phyloP scores from a whole-genome alignment of 495 filamentous ascomycete genomes.

The Alectoria sarmentosa region DNA sequence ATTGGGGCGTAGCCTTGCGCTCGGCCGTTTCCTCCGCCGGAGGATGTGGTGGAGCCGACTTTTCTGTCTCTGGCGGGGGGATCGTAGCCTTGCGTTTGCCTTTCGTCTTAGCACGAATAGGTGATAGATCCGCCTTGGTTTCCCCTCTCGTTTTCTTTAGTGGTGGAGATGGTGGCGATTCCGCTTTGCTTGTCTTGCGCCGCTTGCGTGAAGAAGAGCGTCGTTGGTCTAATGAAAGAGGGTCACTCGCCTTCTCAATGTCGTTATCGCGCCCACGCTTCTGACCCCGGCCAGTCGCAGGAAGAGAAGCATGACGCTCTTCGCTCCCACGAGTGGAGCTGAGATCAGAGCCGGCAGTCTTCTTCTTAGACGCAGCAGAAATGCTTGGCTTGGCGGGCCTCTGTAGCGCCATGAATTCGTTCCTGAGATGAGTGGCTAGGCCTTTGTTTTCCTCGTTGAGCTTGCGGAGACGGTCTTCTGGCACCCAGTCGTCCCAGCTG shows the following conservation, averaged over 20 bases:
- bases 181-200: slow-evolving; percentile 4
- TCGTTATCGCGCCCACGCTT: slow-evolving; percentile 76
- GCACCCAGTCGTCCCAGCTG: slow-evolving; percentile 98
- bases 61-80: not conserved
- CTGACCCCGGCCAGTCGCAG: slow-evolving; percentile 54
- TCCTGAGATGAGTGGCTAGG: slow-evolving; percentile 60
- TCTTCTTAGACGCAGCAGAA: slow-evolving; percentile 47
- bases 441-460: slow-evolving; percentile 90
- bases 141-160: not conserved
- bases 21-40: not conserved
- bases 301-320: slow-evolving; percentile 59
- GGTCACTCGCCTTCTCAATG: slow-evolving; percentile 67
- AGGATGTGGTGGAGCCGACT: not conserved
- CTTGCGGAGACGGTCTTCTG: slow-evolving; percentile 88
- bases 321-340: slow-evolving; percentile 81
- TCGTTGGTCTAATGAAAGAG: slow-evolving; percentile 4
- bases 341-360: slow-evolving; percentile 61
- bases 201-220: slow-evolving; percentile 8
- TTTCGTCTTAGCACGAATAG: not conserved
- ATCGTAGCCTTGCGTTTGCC: not conserved
- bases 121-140: not conserved
- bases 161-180: not conserved
- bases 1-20: not conserved
- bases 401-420: slow-evolving; percentile 41
- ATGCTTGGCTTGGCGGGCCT: slow-evolving; percentile 35